These are phyloP conservation scores for Chaetoceros tenuissimus DNA, from an alignment of 108 stramenopile genomes.

Conservation along the genomic window DNA sequence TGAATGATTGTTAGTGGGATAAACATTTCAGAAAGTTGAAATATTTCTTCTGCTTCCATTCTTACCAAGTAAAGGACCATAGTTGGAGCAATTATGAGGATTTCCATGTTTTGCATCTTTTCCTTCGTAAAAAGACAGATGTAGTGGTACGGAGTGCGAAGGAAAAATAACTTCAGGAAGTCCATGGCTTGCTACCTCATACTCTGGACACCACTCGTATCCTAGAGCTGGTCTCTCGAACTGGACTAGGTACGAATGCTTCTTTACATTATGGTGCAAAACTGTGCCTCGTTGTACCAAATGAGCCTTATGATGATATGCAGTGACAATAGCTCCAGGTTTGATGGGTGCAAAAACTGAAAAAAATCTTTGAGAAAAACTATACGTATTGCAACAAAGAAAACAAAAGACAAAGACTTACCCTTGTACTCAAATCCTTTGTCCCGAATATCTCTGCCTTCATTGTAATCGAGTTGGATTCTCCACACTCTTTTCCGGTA, in stretches of 20 bases:
- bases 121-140: neutral
- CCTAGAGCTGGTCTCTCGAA: conserved; percentile 22
- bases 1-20: neutral
- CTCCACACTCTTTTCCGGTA: conserved; percentile 12
- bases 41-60: neutral
- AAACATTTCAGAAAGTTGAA: neutral
- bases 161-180: conserved; percentile 1
- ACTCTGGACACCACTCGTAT: conserved; percentile 27
- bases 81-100: neutral
- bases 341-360: conserved; percentile 9
- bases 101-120: neutral
- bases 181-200: conserved; percentile 20
- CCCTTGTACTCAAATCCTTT: too few relatives aligned
- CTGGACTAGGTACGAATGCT: conserved; percentile 17
- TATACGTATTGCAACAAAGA: neutral
- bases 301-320: conserved; percentile 9
- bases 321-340: conserved; percentile 18
- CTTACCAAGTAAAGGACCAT: neutral
- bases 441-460: neutral
- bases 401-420: too few relatives aligned
- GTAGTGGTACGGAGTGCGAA: neutral
- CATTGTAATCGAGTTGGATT: conserved; percentile 11
- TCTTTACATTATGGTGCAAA: conserved; percentile 9
- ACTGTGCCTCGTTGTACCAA: conserved; percentile 19
- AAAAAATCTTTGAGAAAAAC: neutral